Conservation (phyloP, 495 filamentous ascomycete genomes). For the Neurospora terricola region DNA sequence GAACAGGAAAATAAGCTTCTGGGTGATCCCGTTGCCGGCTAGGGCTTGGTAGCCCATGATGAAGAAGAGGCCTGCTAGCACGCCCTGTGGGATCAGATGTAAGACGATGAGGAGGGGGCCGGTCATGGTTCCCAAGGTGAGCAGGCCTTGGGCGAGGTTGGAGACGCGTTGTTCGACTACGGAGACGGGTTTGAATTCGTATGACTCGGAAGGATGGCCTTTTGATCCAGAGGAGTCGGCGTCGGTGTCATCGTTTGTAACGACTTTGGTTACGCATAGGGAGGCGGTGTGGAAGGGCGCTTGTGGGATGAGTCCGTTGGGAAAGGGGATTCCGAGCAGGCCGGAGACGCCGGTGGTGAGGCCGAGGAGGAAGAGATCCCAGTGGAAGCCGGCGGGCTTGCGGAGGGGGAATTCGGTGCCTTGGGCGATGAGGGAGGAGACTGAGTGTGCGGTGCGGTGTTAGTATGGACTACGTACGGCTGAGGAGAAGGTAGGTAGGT, state of each 20-base stretch:
- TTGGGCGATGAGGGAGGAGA: constrained; percentile 82
- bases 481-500: not conserved
- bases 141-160: constrained; percentile 74
- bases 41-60: constrained; percentile 86
- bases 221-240: constrained; percentile 42
- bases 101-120: constrained; percentile 75
- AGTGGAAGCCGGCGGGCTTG: constrained; percentile 93
- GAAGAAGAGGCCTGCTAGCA: constrained; percentile 88
- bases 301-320: constrained; percentile 88
- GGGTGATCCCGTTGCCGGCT: constrained; percentile 70
- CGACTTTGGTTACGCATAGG: constrained; percentile 61
- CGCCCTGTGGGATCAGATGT: constrained; percentile 76
- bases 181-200: constrained; percentile 51
- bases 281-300: constrained; percentile 87
- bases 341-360: constrained; percentile 78
- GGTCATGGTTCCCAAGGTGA: constrained; percentile 80
- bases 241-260: constrained; percentile 40
- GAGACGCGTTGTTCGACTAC: constrained; percentile 89
- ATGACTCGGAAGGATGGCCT: constrained; percentile 30
- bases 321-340: constrained; percentile 78
- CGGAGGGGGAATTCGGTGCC: constrained; percentile 84
- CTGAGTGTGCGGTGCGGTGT: constrained; percentile 22
- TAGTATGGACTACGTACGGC: constrained; percentile 1
- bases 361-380: constrained; percentile 89
- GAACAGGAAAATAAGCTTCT: constrained; percentile 67